Percentiles rank a stretch among this genome's conserved stretches.
Evolutionary conservation across 176 grass and related monocot species (phyloP).

Genomic region (Ensete glaucum): DNA sequence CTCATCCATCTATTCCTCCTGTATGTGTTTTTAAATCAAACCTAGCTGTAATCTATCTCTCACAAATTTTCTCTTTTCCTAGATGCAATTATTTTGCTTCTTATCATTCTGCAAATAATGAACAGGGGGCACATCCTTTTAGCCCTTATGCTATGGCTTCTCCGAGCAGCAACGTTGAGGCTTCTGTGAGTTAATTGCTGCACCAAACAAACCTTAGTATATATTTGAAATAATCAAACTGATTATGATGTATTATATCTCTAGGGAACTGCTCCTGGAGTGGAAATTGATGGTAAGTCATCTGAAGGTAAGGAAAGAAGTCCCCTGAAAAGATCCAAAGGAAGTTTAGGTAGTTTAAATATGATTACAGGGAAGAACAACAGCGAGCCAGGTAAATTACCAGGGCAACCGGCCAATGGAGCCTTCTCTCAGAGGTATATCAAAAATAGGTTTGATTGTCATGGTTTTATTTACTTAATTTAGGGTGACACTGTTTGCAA

Average conservation of each 20-base stretch:
- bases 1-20: conserved; percentile 81
- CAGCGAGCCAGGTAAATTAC: conserved; percentile 48
- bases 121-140: conserved; percentile 83
- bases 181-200: conserved; percentile 47
- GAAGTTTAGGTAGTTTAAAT: conserved; percentile 97
- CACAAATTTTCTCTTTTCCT: not conserved
- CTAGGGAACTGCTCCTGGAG: conserved; percentile 39
- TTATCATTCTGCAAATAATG: conserved; percentile 1
- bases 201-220: not conserved
- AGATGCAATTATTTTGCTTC: no score
- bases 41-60: not conserved
- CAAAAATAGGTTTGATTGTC: not conserved
- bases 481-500: not conserved
- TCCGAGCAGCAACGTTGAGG: conserved; percentile 67
- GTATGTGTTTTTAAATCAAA: conserved; percentile 26
- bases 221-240: conserved; percentile 8
- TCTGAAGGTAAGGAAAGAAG: conserved; percentile 81
- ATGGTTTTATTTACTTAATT: not conserved
- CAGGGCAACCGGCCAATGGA: conserved; percentile 61
- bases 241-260: conserved; percentile 26
- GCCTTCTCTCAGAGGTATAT: conserved; percentile 63
- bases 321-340: conserved; percentile 80
- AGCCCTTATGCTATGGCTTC: conserved; percentile 54
- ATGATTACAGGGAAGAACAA: conserved; percentile 89
- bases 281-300: conserved; percentile 60